Percentiles rank a stretch among this genome's conserved stretches.
Conservation (phyloP, 148 eudicot species). For the Amaranthus hypochondriacus region DNA sequence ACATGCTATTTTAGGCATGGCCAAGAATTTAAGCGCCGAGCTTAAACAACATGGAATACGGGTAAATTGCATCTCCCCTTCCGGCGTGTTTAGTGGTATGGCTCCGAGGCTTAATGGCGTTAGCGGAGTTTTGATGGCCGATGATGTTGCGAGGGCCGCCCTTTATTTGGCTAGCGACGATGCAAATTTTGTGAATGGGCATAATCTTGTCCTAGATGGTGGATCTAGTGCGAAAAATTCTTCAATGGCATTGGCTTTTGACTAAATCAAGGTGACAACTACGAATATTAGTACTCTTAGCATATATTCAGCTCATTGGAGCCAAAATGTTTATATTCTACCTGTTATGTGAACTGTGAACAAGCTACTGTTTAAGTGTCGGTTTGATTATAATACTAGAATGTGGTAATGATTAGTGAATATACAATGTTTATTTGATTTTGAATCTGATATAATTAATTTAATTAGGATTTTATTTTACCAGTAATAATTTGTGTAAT, state of each 20-base stretch:
- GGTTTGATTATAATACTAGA: no score
- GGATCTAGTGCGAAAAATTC: conserved; percentile 43
- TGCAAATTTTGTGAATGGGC: conserved; percentile 40
- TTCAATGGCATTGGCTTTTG: conserved; percentile 22
- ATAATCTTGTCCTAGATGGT: conserved; percentile 53
- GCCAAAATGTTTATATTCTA: no score
- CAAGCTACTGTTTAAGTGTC: no score
- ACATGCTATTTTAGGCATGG: conserved; percentile 40
- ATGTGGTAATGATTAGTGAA: no score
- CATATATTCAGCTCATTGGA: no score
- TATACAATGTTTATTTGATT: no score
- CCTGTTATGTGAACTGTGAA: no score
- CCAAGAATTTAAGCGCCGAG: conserved; percentile 39
- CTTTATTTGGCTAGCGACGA: conserved; percentile 51
- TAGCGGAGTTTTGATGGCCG: conserved; percentile 23
- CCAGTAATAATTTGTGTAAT: no score
- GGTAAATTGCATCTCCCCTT: conserved; percentile 57
- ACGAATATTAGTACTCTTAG: no score
- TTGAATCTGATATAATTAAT: no score
- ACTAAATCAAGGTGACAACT: conserved; percentile 6
- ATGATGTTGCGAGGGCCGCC: conserved; percentile 45
- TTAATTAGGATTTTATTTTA: no score
- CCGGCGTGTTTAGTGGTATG: conserved; percentile 32
- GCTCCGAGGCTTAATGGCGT: conserved; percentile 18
- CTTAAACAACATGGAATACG: conserved; percentile 43